Evolutionary conservation across 2,329 filamentous ascomycete species (phyloP).

Genomic region (Verticillium nonalfalfae): DNA sequence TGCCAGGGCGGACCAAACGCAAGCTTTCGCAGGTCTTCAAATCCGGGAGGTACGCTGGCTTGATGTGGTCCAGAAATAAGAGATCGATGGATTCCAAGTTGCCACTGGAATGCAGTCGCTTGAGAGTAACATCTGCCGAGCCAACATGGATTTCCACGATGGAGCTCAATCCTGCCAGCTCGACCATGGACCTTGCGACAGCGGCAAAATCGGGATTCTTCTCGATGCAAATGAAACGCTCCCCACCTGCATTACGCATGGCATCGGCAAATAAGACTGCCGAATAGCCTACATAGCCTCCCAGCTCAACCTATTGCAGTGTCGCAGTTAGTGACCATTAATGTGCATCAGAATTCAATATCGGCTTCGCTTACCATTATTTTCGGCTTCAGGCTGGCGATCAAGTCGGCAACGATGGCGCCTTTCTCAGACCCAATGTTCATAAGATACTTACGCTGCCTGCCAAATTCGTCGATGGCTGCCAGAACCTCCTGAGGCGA

Average conservation of each 20-base stretch:
- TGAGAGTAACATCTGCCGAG: slow-evolving; percentile 58
- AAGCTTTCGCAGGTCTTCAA: slow-evolving; percentile 72
- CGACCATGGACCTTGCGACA: slow-evolving; percentile 61
- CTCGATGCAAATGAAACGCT: slow-evolving; percentile 66
- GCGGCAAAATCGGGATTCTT: slow-evolving; percentile 67
- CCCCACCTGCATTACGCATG: slow-evolving; percentile 55
- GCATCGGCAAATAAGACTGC: slow-evolving; percentile 68
- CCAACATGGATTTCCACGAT: slow-evolving; percentile 67
- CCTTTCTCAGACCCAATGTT: slow-evolving; percentile 75
- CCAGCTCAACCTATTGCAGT: slow-evolving; percentile 55
- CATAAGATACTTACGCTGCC: slow-evolving; percentile 67
- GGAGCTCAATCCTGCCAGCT: slow-evolving; percentile 66
- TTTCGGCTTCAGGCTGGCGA: slow-evolving; percentile 58
- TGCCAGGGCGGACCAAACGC: slow-evolving; percentile 55
- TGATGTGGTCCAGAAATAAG: slow-evolving; percentile 76
- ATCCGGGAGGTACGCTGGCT: slow-evolving; percentile 68
- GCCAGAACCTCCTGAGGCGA: slow-evolving; percentile 58
- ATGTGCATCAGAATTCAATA: too few relatives aligned
- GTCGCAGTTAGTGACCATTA: too few relatives aligned
- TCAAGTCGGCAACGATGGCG: slow-evolving; percentile 61
- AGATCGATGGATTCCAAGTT: slow-evolving; percentile 57
- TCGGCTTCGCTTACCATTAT: slow-evolving; percentile 43
- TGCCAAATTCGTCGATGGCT: slow-evolving; percentile 61
- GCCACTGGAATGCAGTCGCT: slow-evolving; percentile 48
- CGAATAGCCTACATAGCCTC: slow-evolving; percentile 78